Evolutionary conservation across 257 asterid species (phyloP).

Genomic region (Striga asiatica): DNA sequence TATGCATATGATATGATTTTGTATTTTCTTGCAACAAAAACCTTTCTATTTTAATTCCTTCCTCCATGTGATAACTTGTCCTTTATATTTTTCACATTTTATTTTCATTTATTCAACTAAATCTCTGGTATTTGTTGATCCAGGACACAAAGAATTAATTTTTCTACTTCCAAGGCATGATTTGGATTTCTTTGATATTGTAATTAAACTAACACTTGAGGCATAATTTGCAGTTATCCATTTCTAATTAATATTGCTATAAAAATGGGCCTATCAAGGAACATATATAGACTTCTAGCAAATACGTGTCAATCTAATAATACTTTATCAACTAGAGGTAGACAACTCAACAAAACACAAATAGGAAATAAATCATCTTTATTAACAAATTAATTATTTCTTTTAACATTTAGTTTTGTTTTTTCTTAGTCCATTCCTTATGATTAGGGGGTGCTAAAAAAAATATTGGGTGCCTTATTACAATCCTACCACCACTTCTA

Average conservation of each 20-base stretch:
- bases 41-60: constrained; percentile 22
- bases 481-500: constrained; percentile 24
- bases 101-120: no score
- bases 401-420: not conserved
- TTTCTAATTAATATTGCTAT: no score
- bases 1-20: constrained; percentile 34
- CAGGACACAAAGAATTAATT: no score
- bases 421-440: constrained; percentile 5
- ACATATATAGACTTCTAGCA: constrained; percentile 36
- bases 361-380: not conserved
- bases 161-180: no score
- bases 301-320: constrained; percentile 11
- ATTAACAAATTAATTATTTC: not conserved
- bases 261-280: constrained; percentile 44
- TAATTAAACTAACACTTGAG: no score
- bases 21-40: constrained; percentile 25
- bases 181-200: no score
- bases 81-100: not conserved
- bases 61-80: constrained; percentile 71
- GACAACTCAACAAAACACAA: not conserved
- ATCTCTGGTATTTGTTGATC: no score
- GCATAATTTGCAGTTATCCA: no score
- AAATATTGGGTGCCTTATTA: constrained; percentile 13
- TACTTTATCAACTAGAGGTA: not conserved
- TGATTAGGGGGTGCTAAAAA: constrained; percentile 22